A percentile compares a stretch with the other conserved stretches of the same genome.
These are phyloP conservation scores for sorghum (Sorghum bicolor) DNA, from an alignment of 176 grass and related monocot species.

Conservation along the genomic window Sorghum_bicolor_NCBIv3 NC_012873.2:4651501-4652000, in stretches of 20 bases:
- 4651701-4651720: too few species aligned
- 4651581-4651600: constrained; percentile 56
- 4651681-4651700: too few species aligned
- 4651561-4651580: constrained; percentile 48
- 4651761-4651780: too few species aligned
- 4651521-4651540: constrained; percentile 4
- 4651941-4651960: too few species aligned
- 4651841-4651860: neutral
- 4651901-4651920: constrained; percentile 18
- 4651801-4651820: neutral
- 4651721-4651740: constrained; percentile 18
- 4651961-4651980: neutral
- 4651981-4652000: neutral
- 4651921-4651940: constrained; percentile 21
- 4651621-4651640: constrained; percentile 41
- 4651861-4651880: neutral
- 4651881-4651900: constrained; percentile 2
- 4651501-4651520: constrained; percentile 15
- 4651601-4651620: constrained; percentile 56
- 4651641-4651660: constrained; percentile 58
- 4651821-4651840: neutral
- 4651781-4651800: neutral
- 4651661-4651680: constrained; percentile 64
- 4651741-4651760: neutral
- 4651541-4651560: constrained; percentile 41